phyloP scores from a whole-genome alignment of 352 stramenopile species.

The Phytophthora macrochlamydospora region DNA sequence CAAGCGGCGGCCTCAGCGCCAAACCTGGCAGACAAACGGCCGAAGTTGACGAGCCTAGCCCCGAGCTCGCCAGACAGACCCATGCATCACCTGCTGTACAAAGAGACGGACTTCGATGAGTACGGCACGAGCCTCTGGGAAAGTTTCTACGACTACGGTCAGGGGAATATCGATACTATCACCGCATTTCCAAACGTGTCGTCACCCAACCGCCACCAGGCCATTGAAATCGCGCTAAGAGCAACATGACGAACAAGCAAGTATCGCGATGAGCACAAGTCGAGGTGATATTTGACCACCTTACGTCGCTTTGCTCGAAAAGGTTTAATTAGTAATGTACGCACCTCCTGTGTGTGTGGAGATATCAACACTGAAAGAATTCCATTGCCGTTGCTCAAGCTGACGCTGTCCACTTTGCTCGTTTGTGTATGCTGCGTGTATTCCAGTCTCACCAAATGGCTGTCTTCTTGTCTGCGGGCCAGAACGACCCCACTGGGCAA shows the following conservation, averaged over 20 bases:
- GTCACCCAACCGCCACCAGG: slow-evolving; percentile 20
- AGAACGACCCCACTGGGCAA: slow-evolving; percentile 21
- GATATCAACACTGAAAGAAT: background rate
- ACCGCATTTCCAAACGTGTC: slow-evolving; percentile 71
- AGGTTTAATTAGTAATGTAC: slow-evolving; percentile 7
- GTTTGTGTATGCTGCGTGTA: background rate
- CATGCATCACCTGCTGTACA: slow-evolving; percentile 25
- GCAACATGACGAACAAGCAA: background rate
- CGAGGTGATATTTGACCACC: slow-evolving; percentile 26
- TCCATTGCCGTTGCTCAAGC: background rate
- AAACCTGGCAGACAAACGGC: slow-evolving; percentile 4
- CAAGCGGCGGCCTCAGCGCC: slow-evolving; percentile 7
- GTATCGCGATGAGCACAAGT: background rate
- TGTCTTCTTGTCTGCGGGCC: background rate
- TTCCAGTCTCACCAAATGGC: background rate
- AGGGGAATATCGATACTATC: slow-evolving; percentile 66
- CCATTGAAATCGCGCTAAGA: slow-evolving; percentile 2
- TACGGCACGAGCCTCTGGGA: slow-evolving; percentile 67
- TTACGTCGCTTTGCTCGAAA: background rate
- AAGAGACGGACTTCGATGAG: slow-evolving; percentile 57
- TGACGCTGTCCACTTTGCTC: background rate
- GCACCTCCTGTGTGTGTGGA: slow-evolving; percentile 7
- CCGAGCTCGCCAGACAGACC: background rate
- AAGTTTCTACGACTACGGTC: slow-evolving; percentile 68
- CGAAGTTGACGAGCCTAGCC: background rate